phyloP scores from a whole-genome alignment of 768 basidiomycete genomes.

The Lactifluus piperatus region DNA sequence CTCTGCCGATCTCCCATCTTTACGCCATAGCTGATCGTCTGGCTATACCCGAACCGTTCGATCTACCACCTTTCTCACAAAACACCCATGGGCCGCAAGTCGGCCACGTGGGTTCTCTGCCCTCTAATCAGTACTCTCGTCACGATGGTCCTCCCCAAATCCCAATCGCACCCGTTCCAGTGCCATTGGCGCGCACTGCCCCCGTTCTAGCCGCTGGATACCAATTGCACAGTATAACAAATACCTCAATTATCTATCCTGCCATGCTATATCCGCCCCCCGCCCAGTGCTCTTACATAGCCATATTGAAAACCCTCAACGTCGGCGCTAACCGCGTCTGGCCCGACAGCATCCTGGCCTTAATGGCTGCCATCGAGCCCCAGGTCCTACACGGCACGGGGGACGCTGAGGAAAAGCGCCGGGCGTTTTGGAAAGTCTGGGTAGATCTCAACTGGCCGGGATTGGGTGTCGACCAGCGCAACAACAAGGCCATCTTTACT shows the following conservation, averaged over 20 bases:
- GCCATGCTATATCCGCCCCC: not conserved
- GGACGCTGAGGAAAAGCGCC: not conserved
- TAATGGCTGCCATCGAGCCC: not conserved
- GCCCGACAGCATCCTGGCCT: not conserved
- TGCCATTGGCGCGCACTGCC: not conserved
- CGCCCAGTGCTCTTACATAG: not conserved
- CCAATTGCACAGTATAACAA: not conserved
- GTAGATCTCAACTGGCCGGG: not conserved
- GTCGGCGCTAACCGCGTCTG: not conserved
- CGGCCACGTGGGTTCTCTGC: not conserved
- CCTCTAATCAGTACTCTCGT: not conserved
- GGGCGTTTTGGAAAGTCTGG: not conserved
- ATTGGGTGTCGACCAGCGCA: not conserved
- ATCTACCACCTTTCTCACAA: not conserved
- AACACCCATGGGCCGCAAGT: not conserved
- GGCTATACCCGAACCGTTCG: not conserved
- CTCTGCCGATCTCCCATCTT: no score
- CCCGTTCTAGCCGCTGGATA: not conserved
- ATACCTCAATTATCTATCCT: not conserved
- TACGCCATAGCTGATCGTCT: no score
- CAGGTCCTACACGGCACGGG: not conserved
- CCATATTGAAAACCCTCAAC: not conserved
- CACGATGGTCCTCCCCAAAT: not conserved
- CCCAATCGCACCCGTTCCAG: not conserved
- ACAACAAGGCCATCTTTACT: not conserved